Conservation (phyloP, 225 moss, liverwort and hornwort species). For the Bryum argenteum region DNA sequence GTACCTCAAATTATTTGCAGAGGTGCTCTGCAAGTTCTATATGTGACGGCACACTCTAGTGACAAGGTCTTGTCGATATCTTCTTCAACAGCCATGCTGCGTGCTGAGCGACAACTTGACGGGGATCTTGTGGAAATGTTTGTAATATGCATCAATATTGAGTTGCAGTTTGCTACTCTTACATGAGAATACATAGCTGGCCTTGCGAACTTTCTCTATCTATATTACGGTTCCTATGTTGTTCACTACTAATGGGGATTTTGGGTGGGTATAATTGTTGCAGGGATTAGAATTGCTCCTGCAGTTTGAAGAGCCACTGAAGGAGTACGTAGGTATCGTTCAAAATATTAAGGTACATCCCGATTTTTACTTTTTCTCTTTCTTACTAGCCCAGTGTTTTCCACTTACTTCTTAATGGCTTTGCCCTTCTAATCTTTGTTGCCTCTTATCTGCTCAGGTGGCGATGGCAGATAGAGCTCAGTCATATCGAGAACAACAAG, state of each 20-base stretch:
- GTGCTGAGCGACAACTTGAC: not conserved
- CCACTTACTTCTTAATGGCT: constrained; percentile 7
- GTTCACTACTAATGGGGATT: constrained; percentile 17
- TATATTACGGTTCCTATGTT: constrained; percentile 14
- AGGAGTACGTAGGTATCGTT: constrained; percentile 92
- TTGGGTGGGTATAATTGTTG: constrained; percentile 14
- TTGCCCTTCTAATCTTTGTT: not conserved
- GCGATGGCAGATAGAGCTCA: constrained; percentile 88
- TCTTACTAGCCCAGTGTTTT: not conserved
- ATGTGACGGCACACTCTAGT: constrained; percentile 10
- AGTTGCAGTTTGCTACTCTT: constrained; percentile 15
- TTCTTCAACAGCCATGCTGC: constrained; percentile 7
- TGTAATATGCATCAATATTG: constrained; percentile 7
- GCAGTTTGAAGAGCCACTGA: constrained; percentile 93
- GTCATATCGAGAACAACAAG: constrained; percentile 84
- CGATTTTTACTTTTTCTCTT: constrained; percentile 11
- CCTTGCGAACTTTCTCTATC: not conserved
- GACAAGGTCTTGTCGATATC: constrained; percentile 2
- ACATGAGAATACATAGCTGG: not conserved
- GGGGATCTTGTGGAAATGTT: constrained; percentile 6
- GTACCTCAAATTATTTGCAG: constrained; percentile 5
- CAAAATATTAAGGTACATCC: constrained; percentile 83
- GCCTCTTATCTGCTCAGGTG: constrained; percentile 46
- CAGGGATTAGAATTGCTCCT: constrained; percentile 90
- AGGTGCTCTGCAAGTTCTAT: constrained; percentile 9